phyloP scores from a whole-genome alignment of 768 basidiomycete species.

The Chalciporus piperatus region DNA sequence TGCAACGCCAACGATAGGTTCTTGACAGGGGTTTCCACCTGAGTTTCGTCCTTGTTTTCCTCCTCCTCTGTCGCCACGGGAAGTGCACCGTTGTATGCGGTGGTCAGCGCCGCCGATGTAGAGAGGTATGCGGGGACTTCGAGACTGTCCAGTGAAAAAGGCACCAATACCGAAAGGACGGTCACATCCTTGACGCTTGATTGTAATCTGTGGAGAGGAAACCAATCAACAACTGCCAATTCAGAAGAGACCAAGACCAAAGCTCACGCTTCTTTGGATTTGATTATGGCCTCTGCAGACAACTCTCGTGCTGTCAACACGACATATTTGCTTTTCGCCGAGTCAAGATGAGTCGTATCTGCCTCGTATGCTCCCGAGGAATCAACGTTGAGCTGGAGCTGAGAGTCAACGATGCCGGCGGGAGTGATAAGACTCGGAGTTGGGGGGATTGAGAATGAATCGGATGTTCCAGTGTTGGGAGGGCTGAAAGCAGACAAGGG shows the following conservation, averaged over 20 bases:
- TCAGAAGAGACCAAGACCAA: neutral
- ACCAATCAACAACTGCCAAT: neutral
- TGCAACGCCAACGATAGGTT: constrained; percentile 67
- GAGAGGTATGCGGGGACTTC: constrained; percentile 38
- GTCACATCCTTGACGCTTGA: constrained; percentile 27
- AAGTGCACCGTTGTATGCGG: constrained; percentile 50
- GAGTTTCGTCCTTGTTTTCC: constrained; percentile 9
- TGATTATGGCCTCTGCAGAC: constrained; percentile 38
- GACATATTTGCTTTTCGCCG: constrained; percentile 55
- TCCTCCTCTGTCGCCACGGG: constrained; percentile 32
- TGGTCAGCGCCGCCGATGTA: constrained; percentile 40
- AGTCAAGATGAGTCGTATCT: constrained; percentile 38
- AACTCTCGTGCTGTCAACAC: constrained; percentile 51
- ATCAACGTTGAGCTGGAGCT: constrained; percentile 47
- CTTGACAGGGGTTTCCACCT: constrained; percentile 42
- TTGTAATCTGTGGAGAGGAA: constrained; percentile 17
- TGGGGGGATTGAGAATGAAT: constrained; percentile 64
- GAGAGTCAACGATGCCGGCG: constrained; percentile 60
- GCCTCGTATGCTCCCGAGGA: constrained; percentile 23
- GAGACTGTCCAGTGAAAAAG: constrained; percentile 56
- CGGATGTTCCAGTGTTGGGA: constrained; percentile 63
- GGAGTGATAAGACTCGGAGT: constrained; percentile 70
- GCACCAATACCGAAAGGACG: constrained; percentile 57
- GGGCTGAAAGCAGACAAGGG: constrained; percentile 76
- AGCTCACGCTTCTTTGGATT: constrained; percentile 40